Conservation (phyloP, 345 rosid genomes). For the Gossypium stocksii region DNA sequence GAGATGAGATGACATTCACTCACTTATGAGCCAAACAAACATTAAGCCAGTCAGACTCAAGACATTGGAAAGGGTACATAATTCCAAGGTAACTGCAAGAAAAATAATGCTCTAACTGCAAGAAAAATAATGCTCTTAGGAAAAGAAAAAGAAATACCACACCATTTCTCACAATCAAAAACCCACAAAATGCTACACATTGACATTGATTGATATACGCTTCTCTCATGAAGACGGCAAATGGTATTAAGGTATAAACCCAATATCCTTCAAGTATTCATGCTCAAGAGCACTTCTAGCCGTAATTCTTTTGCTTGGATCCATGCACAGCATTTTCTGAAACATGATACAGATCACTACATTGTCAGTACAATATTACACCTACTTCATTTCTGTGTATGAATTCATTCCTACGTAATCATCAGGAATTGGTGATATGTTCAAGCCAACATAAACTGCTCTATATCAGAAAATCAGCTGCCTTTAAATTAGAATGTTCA, state of each 20-base stretch:
- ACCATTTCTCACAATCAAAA: slow-evolving; percentile 22
- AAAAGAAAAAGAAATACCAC: background rate
- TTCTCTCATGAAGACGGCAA: slow-evolving; percentile 12
- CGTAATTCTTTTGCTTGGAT: slow-evolving; percentile 81
- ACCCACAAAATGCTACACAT: slow-evolving; percentile 19
- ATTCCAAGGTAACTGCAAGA: background rate
- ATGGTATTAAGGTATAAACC: slow-evolving; percentile 42
- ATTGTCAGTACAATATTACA: slow-evolving; percentile 16
- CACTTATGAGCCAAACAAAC: background rate
- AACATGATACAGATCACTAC: slow-evolving; percentile 9
- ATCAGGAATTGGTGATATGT: background rate
- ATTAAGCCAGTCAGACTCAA: background rate
- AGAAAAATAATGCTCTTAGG: background rate
- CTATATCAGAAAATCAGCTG: background rate
- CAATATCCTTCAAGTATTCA: slow-evolving; percentile 87
- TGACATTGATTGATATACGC: slow-evolving; percentile 8
- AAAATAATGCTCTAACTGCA: background rate
- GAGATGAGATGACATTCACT: background rate
- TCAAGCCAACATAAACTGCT: background rate
- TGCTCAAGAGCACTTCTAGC: slow-evolving; percentile 91
- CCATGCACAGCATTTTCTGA: slow-evolving; percentile 95
- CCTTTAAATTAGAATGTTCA: background rate
- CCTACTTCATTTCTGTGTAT: background rate
- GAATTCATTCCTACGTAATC: background rate
- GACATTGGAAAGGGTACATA: background rate